Conservation (phyloP, 2,329 filamentous ascomycete species). For the Pseudocercospora macadamiae region DNA sequence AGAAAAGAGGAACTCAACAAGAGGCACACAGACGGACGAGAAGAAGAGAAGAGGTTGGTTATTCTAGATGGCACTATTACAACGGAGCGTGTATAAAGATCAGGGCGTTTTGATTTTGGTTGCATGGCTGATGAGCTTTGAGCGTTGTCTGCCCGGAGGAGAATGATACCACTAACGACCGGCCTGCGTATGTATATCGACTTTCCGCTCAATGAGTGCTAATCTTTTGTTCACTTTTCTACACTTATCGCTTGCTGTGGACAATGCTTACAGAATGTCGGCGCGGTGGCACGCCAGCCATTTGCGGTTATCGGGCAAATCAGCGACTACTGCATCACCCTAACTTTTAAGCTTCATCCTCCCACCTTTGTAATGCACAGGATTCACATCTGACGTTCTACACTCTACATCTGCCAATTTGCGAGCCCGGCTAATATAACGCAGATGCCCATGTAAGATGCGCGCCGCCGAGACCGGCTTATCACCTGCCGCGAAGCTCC, state of each 20-base stretch:
- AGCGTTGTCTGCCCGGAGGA: not conserved
- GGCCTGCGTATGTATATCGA: not conserved
- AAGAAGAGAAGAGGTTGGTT: slow-evolving; percentile 40
- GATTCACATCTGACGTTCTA: not conserved
- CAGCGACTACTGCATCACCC: not conserved
- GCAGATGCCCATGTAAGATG: no score
- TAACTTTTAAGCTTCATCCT: not conserved
- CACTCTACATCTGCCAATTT: no score
- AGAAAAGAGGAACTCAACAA: slow-evolving; percentile 58
- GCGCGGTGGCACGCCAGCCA: no score
- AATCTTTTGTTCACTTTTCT: not conserved
- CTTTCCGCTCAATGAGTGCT: slow-evolving; percentile 8
- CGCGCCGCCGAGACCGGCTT: no score
- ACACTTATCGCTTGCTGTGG: no score
- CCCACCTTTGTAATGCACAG: not conserved
- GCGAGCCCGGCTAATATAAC: no score
- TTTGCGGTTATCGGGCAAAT: no score
- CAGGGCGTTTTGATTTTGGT: slow-evolving; percentile 4
- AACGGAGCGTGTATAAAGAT: not conserved
- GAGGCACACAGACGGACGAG: slow-evolving; percentile 40
- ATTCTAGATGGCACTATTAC: slow-evolving; percentile 26
- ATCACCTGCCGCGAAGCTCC: no score
- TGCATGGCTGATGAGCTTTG: not conserved
- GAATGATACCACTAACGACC: slow-evolving; percentile 4
- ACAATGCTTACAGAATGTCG: no score